These are phyloP conservation scores for Talaromyces thailandensis DNA, from an alignment of 495 filamentous ascomycete genomes.

Conservation along the genomic window DNA sequence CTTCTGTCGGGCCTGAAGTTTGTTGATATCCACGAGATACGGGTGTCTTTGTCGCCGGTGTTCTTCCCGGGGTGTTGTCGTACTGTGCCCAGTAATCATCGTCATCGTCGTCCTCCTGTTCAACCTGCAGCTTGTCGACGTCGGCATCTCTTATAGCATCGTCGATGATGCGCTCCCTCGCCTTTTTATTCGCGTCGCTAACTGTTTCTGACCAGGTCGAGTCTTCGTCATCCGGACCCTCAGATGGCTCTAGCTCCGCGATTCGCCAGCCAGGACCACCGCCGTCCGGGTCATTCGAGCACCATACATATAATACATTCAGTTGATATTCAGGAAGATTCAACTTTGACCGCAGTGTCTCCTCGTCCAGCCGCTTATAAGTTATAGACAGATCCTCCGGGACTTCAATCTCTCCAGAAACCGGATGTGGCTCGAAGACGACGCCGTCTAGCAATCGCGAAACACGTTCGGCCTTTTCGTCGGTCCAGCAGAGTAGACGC, in stretches of 20 bases:
- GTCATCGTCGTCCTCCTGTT: constrained; percentile 63
- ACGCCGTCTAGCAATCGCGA: constrained; percentile 55
- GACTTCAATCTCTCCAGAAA: constrained; percentile 83
- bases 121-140: constrained; percentile 18
- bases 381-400: constrained; percentile 51
- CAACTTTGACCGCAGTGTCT: constrained; percentile 71
- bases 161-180: constrained; percentile 25
- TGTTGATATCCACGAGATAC: constrained; percentile 34
- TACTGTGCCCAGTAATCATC: constrained; percentile 94
- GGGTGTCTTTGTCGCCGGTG: constrained; percentile 61
- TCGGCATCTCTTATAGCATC: constrained; percentile 27
- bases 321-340: constrained; percentile 46
- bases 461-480: constrained; percentile 56
- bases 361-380: constrained; percentile 72
- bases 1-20: constrained; percentile 23
- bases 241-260: constrained; percentile 61
- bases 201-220: constrained; percentile 43
- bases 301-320: constrained; percentile 56
- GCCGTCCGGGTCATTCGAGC: constrained; percentile 55
- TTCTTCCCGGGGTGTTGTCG: constrained; percentile 71
- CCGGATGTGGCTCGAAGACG: constrained; percentile 77
- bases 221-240: constrained; percentile 28
- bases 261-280: constrained; percentile 72
- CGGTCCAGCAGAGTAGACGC: constrained; percentile 77
- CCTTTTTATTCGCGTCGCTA: constrained; percentile 39